Evolutionary conservation across 2,329 filamentous ascomycete species (phyloP), one percentile per base, ranked within the genome.

Genomic region (Diaporthe citriasiana): DNA sequence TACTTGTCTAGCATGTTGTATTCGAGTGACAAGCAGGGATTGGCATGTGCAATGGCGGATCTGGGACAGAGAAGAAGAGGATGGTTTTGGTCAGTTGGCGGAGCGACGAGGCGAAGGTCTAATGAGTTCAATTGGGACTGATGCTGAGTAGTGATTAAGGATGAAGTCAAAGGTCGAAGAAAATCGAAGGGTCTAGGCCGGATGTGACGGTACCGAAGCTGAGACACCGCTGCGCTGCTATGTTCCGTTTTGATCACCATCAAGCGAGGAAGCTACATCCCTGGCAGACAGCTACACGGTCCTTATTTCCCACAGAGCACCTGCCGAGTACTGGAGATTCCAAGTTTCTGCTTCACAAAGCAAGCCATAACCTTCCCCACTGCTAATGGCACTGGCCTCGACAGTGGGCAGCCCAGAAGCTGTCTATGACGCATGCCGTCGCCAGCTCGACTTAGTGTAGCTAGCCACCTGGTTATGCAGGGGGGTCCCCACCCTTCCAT

Each of bases 1-100:
- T 70, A 47, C 25, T 27, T 51, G 38, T 65, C 70, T 30, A 70
- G 17, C 63, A 73, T 73, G 17, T 17, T 63, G 47, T 10, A 7
- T n/a, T 38, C 13, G 30, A 51, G 22, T 3, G 19, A 51, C 15
- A 8, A 10, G 30, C 55, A 22, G 4, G 13, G 53, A 6, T 10
- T 59, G 17, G 15, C 22, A 35, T 22, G 6, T 9, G 7, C 40
- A 35, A 35, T 10, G 40, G 22, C 42, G 27, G 22, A 33, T 7
- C 12, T n/a, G 15, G 47, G 19, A 25, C 30, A 25, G 27, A 19
- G 30, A 3, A 6, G 30, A 50, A 25, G 10, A 13, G 19, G 45
- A 35, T 25, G 30, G 45, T 27, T 12, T 51, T 42, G 13, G 30
- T 27, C 22, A 35, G 45, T 30, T 51, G 30, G 15, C 22, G 13